Evolutionary conservation across 768 basidiomycete genomes (phyloP), one percentile per base, ranked within the genome.

Genomic region (Cantharellus cinnabarinus): DNA sequence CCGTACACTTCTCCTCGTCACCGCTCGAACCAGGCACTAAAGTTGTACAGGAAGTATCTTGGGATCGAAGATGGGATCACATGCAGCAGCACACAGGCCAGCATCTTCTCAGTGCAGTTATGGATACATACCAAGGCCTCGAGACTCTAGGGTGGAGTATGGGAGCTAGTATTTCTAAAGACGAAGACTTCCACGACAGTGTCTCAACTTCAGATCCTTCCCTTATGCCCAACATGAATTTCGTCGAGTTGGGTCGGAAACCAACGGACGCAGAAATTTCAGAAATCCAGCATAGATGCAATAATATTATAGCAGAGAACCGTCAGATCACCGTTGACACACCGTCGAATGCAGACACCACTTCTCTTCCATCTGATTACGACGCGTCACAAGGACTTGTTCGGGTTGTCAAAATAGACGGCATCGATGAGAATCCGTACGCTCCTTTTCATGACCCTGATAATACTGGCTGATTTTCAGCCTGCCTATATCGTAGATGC

Each of bases 1-100:
- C 52, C 52, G 34, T 54, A 10, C 52, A 54, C 35, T 14, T 54
- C 52, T 14, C 52, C 10, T 35, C 52, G 14, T 10, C 35, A 10
- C 52, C 52, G 14, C 34, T 38, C 7, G 52, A 14, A 10, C 10
- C 52, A 14, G 52, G 52, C 52, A 14, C 10, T 14, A 10, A 10
- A 10, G 52, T 54, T 37, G 38, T 35, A 10, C 52, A 14, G 14
- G 14, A 54, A 10, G 14, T 54, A 10, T 10, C 14, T 38, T 54
- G 7, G 10, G 52, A 14, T 37, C 7, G 52, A 14, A 10, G 52
- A 10, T 10, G 7, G 14, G 52, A 54, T 2, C 52, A 54, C 52
- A 54, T 54, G 52, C 52, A 54, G 34, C 52, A 54, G 52, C 52
- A 54, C 52, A 54, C 52, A 1, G 52, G 52, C 10, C 52, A 54